Evolutionary conservation across 1,284 basidiomycete genomes (phyloP), one percentile per base, ranked within the genome.

Genomic region (Sporisorium exsertum): DNA sequence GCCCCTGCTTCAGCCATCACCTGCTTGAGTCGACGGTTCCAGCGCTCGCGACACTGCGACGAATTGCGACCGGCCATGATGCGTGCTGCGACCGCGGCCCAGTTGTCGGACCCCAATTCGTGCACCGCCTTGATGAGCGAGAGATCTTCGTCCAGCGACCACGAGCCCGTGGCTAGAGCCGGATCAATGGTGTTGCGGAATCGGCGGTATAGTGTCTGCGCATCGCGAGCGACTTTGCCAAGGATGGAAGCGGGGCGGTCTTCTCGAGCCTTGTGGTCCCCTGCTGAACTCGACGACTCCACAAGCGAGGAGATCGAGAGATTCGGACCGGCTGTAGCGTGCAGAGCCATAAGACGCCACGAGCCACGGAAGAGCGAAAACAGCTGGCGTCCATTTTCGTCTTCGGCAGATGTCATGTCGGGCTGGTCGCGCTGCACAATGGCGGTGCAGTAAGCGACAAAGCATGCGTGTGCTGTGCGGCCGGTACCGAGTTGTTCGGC

Each of bases 21-120:
- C 51, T 58, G 61, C 40, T 64, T 67, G 15, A 78, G 42, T 9
- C 76, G 53, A 4, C 72, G 59, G 16, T 24, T 43, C 58, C 58
- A 78, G 18, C 72, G 58, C 40, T 78, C 76, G 20, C 76, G 55
- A 24, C 72, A 75, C 55, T 78, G 76, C 1, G 49, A 51, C 16
- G 63, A 65, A 43, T 60, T 78, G 27, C 76, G 52, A 12, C 68
- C 72, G 22, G 47, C 20, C 9, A 78, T 56, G 3, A 50, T 15
- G 6, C 73, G 58, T 0, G 66, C 64, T 12, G 68, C 61, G 18
- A 72, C 61, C 3, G 33, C 56, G 1, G 54, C 24, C 76, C 76
- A 78, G 29, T 69, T 70, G 35, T 71, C 64, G 10, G 40, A 15
- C 0, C 66, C 74, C 10, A 72, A 16, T 2, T 24, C 0, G 2